Evolutionary conservation across 257 asterid genomes (phyloP).

Genomic region (Echium plantagineum): DNA sequence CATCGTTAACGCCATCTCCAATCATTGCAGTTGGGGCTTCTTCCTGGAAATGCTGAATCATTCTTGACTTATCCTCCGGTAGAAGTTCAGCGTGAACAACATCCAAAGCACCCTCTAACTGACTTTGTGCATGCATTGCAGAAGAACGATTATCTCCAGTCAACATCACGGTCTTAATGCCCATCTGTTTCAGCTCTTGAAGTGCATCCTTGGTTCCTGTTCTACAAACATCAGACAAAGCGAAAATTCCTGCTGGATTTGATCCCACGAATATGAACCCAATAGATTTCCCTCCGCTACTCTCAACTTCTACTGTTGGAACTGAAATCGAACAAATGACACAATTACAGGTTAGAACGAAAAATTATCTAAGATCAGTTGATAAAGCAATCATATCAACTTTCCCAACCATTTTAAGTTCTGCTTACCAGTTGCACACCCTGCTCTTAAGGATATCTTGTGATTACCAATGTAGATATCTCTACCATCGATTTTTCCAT

Average conservation of each 20-base stretch:
- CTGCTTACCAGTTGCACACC: slow-evolving; percentile 46
- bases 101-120: slow-evolving; percentile 55
- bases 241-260: slow-evolving; percentile 45
- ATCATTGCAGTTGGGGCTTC: slow-evolving; percentile 66
- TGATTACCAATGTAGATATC: slow-evolving; percentile 55
- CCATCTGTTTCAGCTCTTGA: slow-evolving; percentile 40
- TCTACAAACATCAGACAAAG: slow-evolving; percentile 60
- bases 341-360: background rate
- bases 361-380: too few species aligned
- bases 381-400: background rate
- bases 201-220: slow-evolving; percentile 81
- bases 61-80: slow-evolving; percentile 63
- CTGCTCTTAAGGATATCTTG: slow-evolving; percentile 55
- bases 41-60: slow-evolving; percentile 42
- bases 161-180: slow-evolving; percentile 66
- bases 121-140: slow-evolving; percentile 57
- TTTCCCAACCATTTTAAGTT: background rate
- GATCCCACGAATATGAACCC: slow-evolving; percentile 58
- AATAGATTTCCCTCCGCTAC: slow-evolving; percentile 44
- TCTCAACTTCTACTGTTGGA: slow-evolving; percentile 41
- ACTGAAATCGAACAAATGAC: slow-evolving; percentile 25
- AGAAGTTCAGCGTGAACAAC: slow-evolving; percentile 54
- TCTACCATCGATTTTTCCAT: slow-evolving; percentile 46
- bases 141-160: slow-evolving; percentile 76
- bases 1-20: slow-evolving; percentile 83